Evolutionary conservation across 2,329 filamentous ascomycete genomes (phyloP).

Genomic region (Sclerotinia sclerotiorum): DNA sequence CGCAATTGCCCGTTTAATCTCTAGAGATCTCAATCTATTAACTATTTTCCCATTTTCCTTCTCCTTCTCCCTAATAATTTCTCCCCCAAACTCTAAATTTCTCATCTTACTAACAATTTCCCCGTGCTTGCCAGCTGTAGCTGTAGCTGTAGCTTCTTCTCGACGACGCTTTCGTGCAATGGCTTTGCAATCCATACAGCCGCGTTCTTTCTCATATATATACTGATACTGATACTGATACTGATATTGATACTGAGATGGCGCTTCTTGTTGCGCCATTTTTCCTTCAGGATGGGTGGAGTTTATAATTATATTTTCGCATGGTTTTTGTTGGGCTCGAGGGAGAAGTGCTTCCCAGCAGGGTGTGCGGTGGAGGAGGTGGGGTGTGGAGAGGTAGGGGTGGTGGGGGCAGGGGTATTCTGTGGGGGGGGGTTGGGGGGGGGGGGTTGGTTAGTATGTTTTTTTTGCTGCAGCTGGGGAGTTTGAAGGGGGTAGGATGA

Average conservation of each 20-base stretch:
- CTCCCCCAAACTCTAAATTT: background rate
- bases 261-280: background rate
- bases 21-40: background rate
- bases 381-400: background rate
- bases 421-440: too few species aligned
- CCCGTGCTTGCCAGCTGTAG: fast-evolving
- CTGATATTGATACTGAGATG: too few species aligned
- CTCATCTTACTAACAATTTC: background rate
- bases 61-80: background rate
- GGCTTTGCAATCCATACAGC: background rate
- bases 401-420: background rate
- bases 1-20: background rate
- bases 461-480: too few species aligned
- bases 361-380: background rate
- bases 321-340: fast-evolving
- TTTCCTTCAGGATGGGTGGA: background rate
- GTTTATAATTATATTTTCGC: too few species aligned
- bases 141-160: fast-evolving
- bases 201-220: background rate
- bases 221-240: too few species aligned
- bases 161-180: fast-evolving
- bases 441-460: background rate
- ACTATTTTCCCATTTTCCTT: too few species aligned
- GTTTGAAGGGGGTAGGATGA: too few species aligned
- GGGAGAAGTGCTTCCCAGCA: background rate